phyloP scores from a whole-genome alignment of 2,329 filamentous ascomycete genomes.

The Trichophyton benhamiae region DNA sequence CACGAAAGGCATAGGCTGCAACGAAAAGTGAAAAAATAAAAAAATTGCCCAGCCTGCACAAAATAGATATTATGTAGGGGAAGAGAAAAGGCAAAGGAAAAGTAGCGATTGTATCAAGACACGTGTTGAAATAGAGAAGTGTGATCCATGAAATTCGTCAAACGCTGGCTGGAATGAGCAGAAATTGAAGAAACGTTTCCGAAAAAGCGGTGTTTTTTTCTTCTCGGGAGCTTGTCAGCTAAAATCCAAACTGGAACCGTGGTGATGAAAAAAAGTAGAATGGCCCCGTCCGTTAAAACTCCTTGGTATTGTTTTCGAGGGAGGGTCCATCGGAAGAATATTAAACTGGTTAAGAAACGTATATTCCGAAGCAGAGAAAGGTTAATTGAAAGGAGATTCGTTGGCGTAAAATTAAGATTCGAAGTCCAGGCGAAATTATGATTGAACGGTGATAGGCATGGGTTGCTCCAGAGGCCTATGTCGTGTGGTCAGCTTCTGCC shows the following conservation, averaged over 20 bases:
- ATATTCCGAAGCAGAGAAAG: background rate
- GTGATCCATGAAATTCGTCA: background rate
- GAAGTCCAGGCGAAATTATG: background rate
- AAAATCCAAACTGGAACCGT: background rate
- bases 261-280: background rate
- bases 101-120: constrained; percentile 4
- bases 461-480: constrained; percentile 18
- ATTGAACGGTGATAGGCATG: constrained; percentile 10
- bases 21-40: background rate
- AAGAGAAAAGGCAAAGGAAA: background rate
- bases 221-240: background rate
- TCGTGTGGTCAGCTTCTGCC: constrained; percentile 19
- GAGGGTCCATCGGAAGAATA: background rate
- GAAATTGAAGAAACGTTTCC: background rate
- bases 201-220: background rate
- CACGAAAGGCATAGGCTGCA: background rate
- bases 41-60: background rate
- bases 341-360: background rate
- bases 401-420: background rate
- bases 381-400: background rate
- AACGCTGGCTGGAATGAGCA: background rate
- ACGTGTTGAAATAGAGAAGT: background rate
- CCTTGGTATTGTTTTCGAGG: background rate
- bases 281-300: background rate
- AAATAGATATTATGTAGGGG: background rate